Evolutionary conservation across 345 rosid genomes (phyloP), one percentile per base, ranked within the genome.

Genomic region (Sisymbrium altissimum): DNA sequence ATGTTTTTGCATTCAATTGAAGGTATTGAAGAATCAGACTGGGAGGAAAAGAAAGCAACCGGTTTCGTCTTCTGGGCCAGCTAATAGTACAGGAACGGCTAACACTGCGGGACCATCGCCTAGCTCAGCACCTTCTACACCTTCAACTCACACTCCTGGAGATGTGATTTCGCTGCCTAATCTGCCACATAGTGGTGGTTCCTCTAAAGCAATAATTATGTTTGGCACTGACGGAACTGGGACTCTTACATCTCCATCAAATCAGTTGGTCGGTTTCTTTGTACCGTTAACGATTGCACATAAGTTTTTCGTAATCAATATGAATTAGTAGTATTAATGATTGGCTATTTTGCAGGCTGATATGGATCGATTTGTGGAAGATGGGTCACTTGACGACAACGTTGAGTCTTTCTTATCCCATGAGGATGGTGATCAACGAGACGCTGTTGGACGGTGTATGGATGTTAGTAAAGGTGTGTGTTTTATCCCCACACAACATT

Each of bases 1-100:
- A 39, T 62, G 36, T 45, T 65, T 59, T 78, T 71, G 52, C 38
- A 72, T 79, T 73, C 60, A 64, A 70, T 69, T 85, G 73, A 87
- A 95, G 99, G 96, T 86, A 68, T 74, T 89, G 43, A 95, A 95
- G 87, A 92, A 83, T 81, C 99, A 86, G 83, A 82, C 80, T 80
- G 99, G 96, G 74, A 92, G 97, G 75, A 95, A 95, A 83, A 85
- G 99, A 70, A 95, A 95, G 81, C 99, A 95, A 78, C 97, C 99
- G 0, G 97, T 85, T 72, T 88, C 99, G 49, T 94, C 98, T 80
- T 92, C 99, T 56, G 99, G 97, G 25, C 96, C 99, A 79, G 99
- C 99, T 74, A 95, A 92, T 81, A 95, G 99, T 82, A 80, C 99
- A 4, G 99, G 99, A 74, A 95, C 99, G 77, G 99, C 96, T 46